A percentile compares a stretch with the other conserved stretches of the same genome.
phyloP scores from a whole-genome alignment of 1,139 yeast genomes.

The Yamadazyma sp. region DNA sequence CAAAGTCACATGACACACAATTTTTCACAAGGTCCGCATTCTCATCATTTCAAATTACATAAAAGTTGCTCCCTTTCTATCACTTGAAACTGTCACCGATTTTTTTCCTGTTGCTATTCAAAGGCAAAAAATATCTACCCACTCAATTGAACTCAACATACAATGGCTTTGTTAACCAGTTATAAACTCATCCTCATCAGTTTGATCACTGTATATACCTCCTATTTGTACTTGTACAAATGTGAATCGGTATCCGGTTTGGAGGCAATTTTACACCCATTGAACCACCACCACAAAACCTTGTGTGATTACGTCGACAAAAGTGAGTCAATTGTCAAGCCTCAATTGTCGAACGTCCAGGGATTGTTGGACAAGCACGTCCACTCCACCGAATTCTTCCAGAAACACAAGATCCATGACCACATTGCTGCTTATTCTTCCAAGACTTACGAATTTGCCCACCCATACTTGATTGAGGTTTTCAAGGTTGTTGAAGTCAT shows the following conservation, averaged over 20 bases:
- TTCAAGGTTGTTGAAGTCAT: constrained; percentile 32
- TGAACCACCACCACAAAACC: constrained; percentile 33
- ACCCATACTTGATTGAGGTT: constrained; percentile 29
- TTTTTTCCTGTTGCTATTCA: background rate
- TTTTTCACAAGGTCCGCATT: background rate
- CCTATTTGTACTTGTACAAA: constrained; percentile 43
- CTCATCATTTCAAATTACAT: background rate
- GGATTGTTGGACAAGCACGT: constrained; percentile 38
- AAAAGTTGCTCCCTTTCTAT: background rate
- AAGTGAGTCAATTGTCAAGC: constrained; percentile 30
- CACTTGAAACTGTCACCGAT: constrained; percentile 1
- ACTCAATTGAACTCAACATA: background rate
- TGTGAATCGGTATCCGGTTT: constrained; percentile 38
- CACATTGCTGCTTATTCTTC: constrained; percentile 22
- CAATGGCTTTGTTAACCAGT: constrained; percentile 7
- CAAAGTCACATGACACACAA: background rate
- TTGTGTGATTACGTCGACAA: constrained; percentile 36
- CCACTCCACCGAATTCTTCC: constrained; percentile 35
- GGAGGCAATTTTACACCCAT: constrained; percentile 40
- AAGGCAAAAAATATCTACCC: background rate
- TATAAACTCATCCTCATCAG: constrained; percentile 30
- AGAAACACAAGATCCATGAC: constrained; percentile 33
- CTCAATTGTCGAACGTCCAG: constrained; percentile 30
- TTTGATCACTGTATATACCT: constrained; percentile 32
- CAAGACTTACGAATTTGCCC: constrained; percentile 19